Evolutionary conservation across 2,329 filamentous ascomycete species (phyloP).

Genomic region (Pezicula neosporulosa): DNA sequence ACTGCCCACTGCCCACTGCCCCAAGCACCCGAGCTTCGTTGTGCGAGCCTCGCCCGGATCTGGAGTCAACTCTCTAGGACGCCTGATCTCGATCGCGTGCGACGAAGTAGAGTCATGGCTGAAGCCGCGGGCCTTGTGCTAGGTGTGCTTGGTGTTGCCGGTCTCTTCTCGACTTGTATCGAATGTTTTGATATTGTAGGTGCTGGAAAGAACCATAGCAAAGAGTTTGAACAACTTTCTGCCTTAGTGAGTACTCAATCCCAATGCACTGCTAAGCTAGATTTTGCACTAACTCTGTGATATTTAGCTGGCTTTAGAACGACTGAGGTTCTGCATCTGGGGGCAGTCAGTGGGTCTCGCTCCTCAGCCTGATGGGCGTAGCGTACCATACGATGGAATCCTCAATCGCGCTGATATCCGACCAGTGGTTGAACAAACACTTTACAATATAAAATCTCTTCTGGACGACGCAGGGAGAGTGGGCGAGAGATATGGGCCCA

Average conservation of each 20-base stretch:
- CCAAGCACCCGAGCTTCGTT: too few relatives aligned
- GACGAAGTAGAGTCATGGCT: neutral
- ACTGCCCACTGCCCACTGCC: too few relatives aligned
- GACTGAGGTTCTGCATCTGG: constrained; percentile 9
- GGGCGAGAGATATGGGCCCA: constrained; percentile 4
- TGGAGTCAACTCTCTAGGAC: too few relatives aligned
- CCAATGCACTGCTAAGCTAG: neutral
- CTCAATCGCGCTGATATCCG: constrained; percentile 7
- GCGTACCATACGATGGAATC: constrained; percentile 7
- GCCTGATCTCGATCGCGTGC: neutral
- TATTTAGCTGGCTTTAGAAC: constrained; percentile 7
- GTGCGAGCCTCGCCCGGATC: too few relatives aligned
- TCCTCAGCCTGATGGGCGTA: neutral
- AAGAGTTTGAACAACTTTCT: constrained; percentile 21
- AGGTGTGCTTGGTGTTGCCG: constrained; percentile 17
- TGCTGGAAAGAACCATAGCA: constrained; percentile 14
- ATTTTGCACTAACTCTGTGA: neutral
- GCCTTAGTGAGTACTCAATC: constrained; percentile 1
- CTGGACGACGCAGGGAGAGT: constrained; percentile 3
- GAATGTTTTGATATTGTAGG: constrained; percentile 24
- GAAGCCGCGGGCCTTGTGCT: constrained; percentile 10
- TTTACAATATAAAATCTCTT: constrained; percentile 8
- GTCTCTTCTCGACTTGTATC: constrained; percentile 23
- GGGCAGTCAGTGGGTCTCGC: constrained; percentile 11
- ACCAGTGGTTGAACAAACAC: constrained; percentile 1